Evolutionary conservation across 1,284 basidiomycete species (phyloP), one percentile per base, ranked within the genome.

Genomic region (Rhodotorula glutinis): DNA sequence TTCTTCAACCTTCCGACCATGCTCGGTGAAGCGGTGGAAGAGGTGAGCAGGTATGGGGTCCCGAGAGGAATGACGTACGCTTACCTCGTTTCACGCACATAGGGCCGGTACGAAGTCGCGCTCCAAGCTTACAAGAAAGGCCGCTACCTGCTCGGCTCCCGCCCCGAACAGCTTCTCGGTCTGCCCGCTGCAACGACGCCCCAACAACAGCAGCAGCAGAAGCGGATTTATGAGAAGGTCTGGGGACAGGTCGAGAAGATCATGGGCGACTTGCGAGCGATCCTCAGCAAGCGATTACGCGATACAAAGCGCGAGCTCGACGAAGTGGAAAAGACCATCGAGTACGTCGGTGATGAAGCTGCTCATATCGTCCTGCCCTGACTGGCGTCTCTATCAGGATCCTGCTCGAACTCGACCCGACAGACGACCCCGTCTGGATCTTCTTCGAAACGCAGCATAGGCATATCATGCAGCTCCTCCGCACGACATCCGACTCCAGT

Each of bases 121-220:
- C 82, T 98, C 75, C 86, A 93, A 46, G 94, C 97, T 75, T 99
- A 98, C 83, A 96, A 96, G 80, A 97, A 97, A 79, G 96, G 95
- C 44, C 91, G 92, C 71, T 89, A 91, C 78, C 83, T 98, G 44
- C 84, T 95, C 57, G 90, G 94, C 74, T 88, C 88, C 21, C 85
- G 91, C 23, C 90, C 92, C 0, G 89, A 88, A 0, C 92, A 93
- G 75, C 82, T 94, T 3, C 82, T 91, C 9, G 80, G 80, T n/a
- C 82, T 81, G 7, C 80, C 81, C 9, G 78, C 81, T 16, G 84
- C 84, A 14, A 83, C 86, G 69, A 76, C 72, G n/a, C 71, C 69
- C 46, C 76, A 75, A 63, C 75, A 66, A 66, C 74, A 75, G 46
- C 78, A 79, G 64, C 77, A 77, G 60, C 87, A 86, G 72, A 91